Evolutionary conservation across 1,284 basidiomycete genomes (phyloP).

Genomic region (Schizopora paradoxa): DNA sequence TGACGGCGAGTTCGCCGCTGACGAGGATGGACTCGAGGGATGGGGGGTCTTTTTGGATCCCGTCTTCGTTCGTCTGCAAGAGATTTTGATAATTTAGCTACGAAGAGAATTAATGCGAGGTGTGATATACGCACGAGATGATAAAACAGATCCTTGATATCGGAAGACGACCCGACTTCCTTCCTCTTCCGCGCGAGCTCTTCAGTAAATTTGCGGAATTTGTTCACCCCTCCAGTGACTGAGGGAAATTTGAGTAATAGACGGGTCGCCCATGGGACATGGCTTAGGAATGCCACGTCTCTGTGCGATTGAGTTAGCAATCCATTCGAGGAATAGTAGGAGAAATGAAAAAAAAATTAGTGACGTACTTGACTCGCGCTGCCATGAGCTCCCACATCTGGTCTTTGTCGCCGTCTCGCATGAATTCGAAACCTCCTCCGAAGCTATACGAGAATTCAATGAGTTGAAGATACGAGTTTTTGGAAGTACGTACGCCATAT

Average conservation of each 20-base stretch:
- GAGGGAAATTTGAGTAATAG: conserved; percentile 13
- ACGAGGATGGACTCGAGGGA: conserved; percentile 25
- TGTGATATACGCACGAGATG: conserved; percentile 9
- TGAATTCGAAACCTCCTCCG: conserved; percentile 27
- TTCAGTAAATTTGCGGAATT: conserved; percentile 12
- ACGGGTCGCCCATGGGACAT: conserved; percentile 15
- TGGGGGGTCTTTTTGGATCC: conserved; percentile 19
- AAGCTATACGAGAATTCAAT: conserved; percentile 23
- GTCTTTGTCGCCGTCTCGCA: conserved; percentile 23
- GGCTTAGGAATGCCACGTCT: conserved; percentile 3
- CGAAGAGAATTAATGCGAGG: background rate
- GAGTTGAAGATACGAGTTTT: background rate
- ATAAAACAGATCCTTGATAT: conserved; percentile 13
- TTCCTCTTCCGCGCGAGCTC: conserved; percentile 10
- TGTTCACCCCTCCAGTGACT: conserved; percentile 9
- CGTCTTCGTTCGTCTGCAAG: conserved; percentile 24
- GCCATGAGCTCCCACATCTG: conserved; percentile 18
- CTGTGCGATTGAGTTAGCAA: background rate
- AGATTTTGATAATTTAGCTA: conserved; percentile 21
- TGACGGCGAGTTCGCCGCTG: conserved; percentile 32
- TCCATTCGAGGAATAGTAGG: no score
- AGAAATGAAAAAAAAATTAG: background rate
- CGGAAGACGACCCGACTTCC: conserved; percentile 11
- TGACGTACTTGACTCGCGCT: conserved; percentile 14
- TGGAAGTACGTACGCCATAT: conserved; percentile 28